Base-by-base conservation (phyloP, 1,139 yeast species). In the Geotrichum bryndzae region DNA sequence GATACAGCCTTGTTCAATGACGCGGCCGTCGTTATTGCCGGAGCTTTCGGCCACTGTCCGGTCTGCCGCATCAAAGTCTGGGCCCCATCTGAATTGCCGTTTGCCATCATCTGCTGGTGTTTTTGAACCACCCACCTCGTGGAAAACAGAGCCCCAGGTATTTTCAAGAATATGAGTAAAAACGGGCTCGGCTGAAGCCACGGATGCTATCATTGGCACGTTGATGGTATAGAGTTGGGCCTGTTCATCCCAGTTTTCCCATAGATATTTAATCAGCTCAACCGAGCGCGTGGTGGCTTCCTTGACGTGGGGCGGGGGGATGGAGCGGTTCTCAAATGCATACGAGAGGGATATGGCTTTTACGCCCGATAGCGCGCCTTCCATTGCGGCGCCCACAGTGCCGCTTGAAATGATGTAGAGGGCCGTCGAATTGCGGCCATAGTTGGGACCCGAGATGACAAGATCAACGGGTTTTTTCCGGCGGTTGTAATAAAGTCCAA, bases 381-480 rank as follows among this genome's bases (percentile, higher is more conserved):
- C 98, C 90, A 92, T 84, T 0, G 97, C 96, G 0, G 96, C 98
- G 25, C 99, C 99, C 29, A 94, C 88, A 0, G 99, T 94, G 22
- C 98, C 99, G 68, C 95, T 87, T 8, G 97, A 85, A 69, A 94
- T 82, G 61, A 91, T 88, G 73, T 90, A 94, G 55, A 92, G 82
- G 18, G 95, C 90, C 50, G 94, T 84, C 1, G 97, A 85, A 74
- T 94, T 94, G 71, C 96, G 84, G 35, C 99, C 99, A 67, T 88
- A 94, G 73, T 94, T 94, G 8, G 99, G 99, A 0, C 99, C 99
- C 62, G 96, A 88, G 29, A 94, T 74, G 3, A 94, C 96, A 65
- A 92, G 77, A 75, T 94, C 97, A 33, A 90, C 83, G 0, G 88
- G 87, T 15, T 80, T 79, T n/a, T 35, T 23, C 64, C 81, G 80